Evolutionary conservation across 2,329 filamentous ascomycete species (phyloP), one percentile per base, ranked within the genome.

Genomic region (Colletotrichum melonis): DNA sequence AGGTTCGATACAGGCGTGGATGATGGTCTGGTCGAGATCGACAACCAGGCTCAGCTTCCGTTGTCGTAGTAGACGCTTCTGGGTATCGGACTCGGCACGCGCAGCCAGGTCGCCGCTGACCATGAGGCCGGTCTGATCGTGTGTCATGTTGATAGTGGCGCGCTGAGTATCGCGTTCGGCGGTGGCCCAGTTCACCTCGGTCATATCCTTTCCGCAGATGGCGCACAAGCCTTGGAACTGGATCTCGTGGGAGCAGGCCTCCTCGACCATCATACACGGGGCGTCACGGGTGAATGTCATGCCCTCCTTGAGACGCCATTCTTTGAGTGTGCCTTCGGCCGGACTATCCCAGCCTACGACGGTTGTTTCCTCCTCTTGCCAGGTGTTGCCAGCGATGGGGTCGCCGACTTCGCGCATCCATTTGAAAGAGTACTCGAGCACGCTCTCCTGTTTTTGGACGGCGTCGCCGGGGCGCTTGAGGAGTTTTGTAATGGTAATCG

Each of bases 21-120:
- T 99, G 79, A 99, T 97, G 70, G 97, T 99, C 86, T 98, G 96
- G 81, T 99, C 97, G 67, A 99, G 88, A 87, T 99, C 97, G 77
- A 99, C 97, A 30, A 99, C 97, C 57, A 99, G 88, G 58, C 94
- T 97, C 57, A 99, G 89, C 84, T 97, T 98, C 77, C 93, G 91
- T 74, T 93, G 90, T 72, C 92, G 88, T 56, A 99, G 86, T 55
- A 99, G 87, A 24, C 96, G 92, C 74, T 92, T 90, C 85, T 98
- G 97, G 16, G 95, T 90, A 77, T 97, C 93, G 80, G 95, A 92
- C 83, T 98, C 96, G 70, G 94, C 92, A 76, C 91, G 92, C 62
- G 90, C 90, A 16, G 97, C 97, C 80, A 97, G 94, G 72, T 89
- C 89, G 78, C 92, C 88, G 82, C 95, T 98, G 78, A 99, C 94